phyloP scores from a whole-genome alignment of 257 asterid genomes.

The Petunia secreta region DNA sequence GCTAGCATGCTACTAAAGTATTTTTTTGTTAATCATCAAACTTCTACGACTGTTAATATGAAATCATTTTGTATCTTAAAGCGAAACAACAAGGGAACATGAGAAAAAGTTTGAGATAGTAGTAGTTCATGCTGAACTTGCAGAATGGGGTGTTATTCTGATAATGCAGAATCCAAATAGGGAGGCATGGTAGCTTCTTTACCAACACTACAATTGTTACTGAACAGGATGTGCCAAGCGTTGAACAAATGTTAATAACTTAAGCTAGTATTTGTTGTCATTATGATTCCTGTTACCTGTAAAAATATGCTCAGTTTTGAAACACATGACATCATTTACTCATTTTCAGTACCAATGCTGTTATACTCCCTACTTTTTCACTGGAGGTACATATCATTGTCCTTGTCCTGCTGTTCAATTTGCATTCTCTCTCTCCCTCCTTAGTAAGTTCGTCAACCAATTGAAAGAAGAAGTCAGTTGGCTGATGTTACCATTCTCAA shows the following conservation, averaged over 20 bases:
- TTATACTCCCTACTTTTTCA: background rate
- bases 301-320: slow-evolving; percentile 4
- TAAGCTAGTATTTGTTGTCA: background rate
- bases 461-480: slow-evolving; percentile 6
- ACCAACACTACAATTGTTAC: background rate
- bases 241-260: slow-evolving; percentile 6
- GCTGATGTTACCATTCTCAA: no score
- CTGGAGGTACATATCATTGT: slow-evolving; percentile 1
- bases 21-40: background rate
- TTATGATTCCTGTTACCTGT: slow-evolving; percentile 10
- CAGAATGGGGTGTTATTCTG: slow-evolving; percentile 2
- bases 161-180: background rate
- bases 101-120: background rate
- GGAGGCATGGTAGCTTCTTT: background rate
- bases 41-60: background rate
- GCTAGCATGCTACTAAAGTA: slow-evolving; percentile 15
- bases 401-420: slow-evolving; percentile 14
- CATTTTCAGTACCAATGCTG: background rate
- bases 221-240: background rate
- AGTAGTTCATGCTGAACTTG: slow-evolving; percentile 9
- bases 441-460: background rate
- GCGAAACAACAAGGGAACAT: background rate
- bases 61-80: background rate
- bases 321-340: background rate
- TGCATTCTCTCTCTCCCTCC: slow-evolving; percentile 7